Base-by-base conservation (phyloP, 108 stramenopile species). In the Discostella stelligeroides region DNA sequence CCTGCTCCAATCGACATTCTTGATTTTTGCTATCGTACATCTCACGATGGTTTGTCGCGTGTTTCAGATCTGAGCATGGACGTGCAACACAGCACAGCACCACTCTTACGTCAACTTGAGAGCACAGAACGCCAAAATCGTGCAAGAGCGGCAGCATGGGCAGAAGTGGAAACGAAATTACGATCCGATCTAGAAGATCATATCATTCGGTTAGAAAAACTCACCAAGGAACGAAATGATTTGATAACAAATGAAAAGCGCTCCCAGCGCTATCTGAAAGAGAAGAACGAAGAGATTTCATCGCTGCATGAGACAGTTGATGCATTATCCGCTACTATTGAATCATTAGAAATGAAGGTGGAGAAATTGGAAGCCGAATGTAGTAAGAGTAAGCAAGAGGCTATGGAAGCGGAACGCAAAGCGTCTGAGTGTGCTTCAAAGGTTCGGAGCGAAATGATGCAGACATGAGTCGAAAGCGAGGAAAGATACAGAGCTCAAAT, bases 71-170 rank as follows among this genome's bases (percentile, higher is more conserved):
- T 88, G 23, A 86, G 82, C 37, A 90, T 92, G 88, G 91, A 92
- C 70, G 74, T 90, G 37, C 88, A 92, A 63, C 83, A 86, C 24
- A 90, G 91, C 75, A 86, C 88, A 17, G 87, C 91, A 17, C 91
- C 91, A 15, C 81, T 92, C 2, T 63, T 92, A 45, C 82, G 91
- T 25, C 91, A 92, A 51, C 70, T 92, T 64, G 88, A 92, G 57
- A 87, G 86, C 62, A 83, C 79, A 62, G 91, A 92, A 70, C 85
- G 89, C 34, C 88, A 89, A 56, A 85, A 73, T 70, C 82, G 91
- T 45, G 80, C 79, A 7, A 67, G 88, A 56, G 84, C 88, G n/a
- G 54, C 87, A 12, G 82, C 76, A 53, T 86, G 84, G 84, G 82
- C 87, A 15, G 87, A 89, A 59, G 62, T 90, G 60, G 91, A 92